These are phyloP conservation scores for Lathyrus aphaca DNA, from an alignment of 306 rosid species.

Conservation along the genomic window DNA sequence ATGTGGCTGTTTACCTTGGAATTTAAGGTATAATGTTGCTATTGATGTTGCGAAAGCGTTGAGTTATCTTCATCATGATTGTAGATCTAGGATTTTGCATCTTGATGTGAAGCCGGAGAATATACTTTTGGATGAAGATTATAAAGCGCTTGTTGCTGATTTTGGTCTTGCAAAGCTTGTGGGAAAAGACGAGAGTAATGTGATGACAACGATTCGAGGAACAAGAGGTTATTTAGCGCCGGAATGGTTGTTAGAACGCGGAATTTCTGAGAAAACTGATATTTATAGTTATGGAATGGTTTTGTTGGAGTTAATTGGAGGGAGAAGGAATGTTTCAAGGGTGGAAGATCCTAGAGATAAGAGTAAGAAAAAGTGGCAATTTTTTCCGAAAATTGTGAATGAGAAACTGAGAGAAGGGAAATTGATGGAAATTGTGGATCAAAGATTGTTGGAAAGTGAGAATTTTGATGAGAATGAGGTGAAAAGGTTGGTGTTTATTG, in stretches of 20 bases:
- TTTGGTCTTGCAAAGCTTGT: slow-evolving; percentile 85
- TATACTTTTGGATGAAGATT: slow-evolving; percentile 74
- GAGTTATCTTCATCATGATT: slow-evolving; percentile 81
- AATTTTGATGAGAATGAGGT: slow-evolving; percentile 67
- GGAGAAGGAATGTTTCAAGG: slow-evolving; percentile 62
- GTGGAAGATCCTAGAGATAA: slow-evolving; percentile 44
- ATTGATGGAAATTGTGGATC: slow-evolving; percentile 74
- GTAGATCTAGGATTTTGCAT: slow-evolving; percentile 75
- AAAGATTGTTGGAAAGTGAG: slow-evolving; percentile 48
- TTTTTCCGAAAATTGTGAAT: slow-evolving; percentile 68
- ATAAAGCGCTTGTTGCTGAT: slow-evolving; percentile 63
- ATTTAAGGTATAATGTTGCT: slow-evolving; percentile 65
- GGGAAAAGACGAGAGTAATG: slow-evolving; percentile 67
- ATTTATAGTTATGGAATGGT: slow-evolving; percentile 92
- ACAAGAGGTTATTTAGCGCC: slow-evolving; percentile 94
- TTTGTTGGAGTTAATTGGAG: slow-evolving; percentile 81
- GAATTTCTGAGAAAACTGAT: slow-evolving; percentile 83
- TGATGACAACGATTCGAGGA: slow-evolving; percentile 76
- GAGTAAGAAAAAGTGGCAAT: slow-evolving; percentile 57
- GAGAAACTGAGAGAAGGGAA: slow-evolving; percentile 73
- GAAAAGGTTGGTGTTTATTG: slow-evolving; percentile 60
- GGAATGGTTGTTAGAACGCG: slow-evolving; percentile 83
- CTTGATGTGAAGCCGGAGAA: slow-evolving; percentile 95
- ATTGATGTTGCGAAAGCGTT: slow-evolving; percentile 80
- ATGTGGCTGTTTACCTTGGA: slow-evolving; percentile 77